phyloP scores from a whole-genome alignment of 306 rosid species.

The Lathyrus tuberosus region DNA sequence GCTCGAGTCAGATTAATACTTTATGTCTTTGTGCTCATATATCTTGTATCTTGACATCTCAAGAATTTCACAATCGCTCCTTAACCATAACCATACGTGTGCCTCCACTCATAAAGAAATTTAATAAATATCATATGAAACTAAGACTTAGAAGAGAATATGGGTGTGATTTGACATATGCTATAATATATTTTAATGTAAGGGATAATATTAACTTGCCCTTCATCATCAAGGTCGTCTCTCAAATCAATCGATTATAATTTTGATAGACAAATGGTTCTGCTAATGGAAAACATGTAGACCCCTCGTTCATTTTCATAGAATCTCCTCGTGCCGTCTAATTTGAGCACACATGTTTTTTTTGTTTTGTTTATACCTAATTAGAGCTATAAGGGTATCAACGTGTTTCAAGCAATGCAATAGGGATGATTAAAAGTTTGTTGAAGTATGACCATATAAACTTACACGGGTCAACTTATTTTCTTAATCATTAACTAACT shows the following conservation, averaged over 20 bases:
- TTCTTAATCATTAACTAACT: too few relatives aligned
- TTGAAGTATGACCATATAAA: background rate
- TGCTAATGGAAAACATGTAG: conserved; percentile 56
- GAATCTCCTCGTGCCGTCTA: conserved; percentile 28
- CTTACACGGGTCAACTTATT: background rate
- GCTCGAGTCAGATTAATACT: too few relatives aligned
- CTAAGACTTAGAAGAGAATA: background rate
- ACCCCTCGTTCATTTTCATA: conserved; percentile 42
- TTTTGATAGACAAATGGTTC: conserved; percentile 56
- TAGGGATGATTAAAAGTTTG: conserved; percentile 1
- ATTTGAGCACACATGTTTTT: conserved; percentile 21
- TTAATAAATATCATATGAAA: background rate
- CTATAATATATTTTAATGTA: conserved; percentile 17
- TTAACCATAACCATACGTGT: too few relatives aligned
- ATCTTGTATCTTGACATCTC: too few relatives aligned
- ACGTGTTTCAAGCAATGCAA: conserved; percentile 19
- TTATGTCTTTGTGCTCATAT: too few relatives aligned
- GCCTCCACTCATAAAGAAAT: too few relatives aligned
- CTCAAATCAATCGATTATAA: conserved; percentile 38
- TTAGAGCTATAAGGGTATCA: background rate
- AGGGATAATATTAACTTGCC: conserved; percentile 55
- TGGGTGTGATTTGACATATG: background rate
- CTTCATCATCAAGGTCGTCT: conserved; percentile 41
- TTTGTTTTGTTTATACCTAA: conserved; percentile 25
- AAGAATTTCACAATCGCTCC: too few relatives aligned